Conservation (phyloP, 257 asterid genomes). For the Solanum raphanifolium region DNA sequence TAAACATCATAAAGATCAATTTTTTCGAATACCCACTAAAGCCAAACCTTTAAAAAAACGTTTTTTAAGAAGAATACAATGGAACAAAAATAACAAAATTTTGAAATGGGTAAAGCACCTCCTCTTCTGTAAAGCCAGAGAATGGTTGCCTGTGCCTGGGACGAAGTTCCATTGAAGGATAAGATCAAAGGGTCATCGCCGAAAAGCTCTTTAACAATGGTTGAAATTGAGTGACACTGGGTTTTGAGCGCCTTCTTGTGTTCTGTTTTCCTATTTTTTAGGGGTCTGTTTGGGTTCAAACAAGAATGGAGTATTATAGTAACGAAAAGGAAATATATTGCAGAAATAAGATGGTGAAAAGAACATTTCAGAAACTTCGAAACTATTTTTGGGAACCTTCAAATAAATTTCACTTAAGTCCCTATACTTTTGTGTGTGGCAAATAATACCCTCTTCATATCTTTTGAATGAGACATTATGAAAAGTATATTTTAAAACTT, state of each 20-base stretch:
- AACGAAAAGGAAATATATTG: background rate
- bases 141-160: slow-evolving; percentile 40
- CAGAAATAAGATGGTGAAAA: background rate
- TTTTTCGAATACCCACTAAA: background rate
- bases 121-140: slow-evolving; percentile 53
- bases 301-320: background rate
- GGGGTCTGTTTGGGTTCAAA: background rate
- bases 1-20: background rate
- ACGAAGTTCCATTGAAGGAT: slow-evolving; percentile 53
- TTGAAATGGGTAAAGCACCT: slow-evolving; percentile 29
- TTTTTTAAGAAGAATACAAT: background rate
- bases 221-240: background rate
- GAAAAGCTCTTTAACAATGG: background rate
- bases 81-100: background rate
- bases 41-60: background rate
- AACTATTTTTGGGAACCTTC: background rate
- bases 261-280: background rate
- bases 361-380: background rate
- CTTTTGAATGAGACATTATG: background rate
- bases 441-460: background rate
- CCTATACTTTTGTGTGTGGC: background rate
- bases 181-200: background rate
- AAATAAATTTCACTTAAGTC: background rate
- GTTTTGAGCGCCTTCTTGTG: slow-evolving; percentile 11
- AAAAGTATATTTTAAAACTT: too few species aligned